Percentiles rank a stretch among this genome's conserved stretches.
Conservation (phyloP, 1,139 yeast species). For the Sugiyamaella pinicola region DNA sequence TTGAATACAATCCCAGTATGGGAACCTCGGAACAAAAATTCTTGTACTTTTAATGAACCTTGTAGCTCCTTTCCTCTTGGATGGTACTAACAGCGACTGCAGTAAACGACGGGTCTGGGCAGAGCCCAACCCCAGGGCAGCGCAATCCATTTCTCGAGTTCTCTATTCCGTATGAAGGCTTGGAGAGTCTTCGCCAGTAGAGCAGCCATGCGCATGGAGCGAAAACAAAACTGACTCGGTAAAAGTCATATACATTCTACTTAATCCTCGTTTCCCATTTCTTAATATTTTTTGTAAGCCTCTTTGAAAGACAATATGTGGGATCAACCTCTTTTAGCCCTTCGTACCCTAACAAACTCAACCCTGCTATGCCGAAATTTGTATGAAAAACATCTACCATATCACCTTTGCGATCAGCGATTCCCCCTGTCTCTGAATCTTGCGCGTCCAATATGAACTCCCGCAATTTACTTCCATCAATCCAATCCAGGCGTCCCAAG, state of each 20-base stretch:
- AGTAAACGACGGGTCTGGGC: no score
- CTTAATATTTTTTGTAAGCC: slow-evolving; percentile 39
- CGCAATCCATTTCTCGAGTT: no score
- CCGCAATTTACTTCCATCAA: slow-evolving; percentile 61
- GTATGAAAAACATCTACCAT: slow-evolving; percentile 94
- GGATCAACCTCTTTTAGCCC: slow-evolving; percentile 72
- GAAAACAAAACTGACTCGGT: no score
- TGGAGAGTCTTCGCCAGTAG: no score
- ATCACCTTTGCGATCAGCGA: slow-evolving; percentile 88
- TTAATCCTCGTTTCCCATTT: not conserved
- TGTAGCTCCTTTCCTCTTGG: not conserved
- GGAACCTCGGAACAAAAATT: slow-evolving; percentile 29
- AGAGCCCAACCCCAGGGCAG: not conserved
- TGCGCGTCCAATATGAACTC: slow-evolving; percentile 75
- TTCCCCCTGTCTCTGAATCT: slow-evolving; percentile 79
- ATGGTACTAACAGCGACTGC: no score
- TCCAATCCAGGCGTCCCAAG: slow-evolving; percentile 69
- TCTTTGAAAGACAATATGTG: slow-evolving; percentile 75
- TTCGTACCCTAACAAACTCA: slow-evolving; percentile 68
- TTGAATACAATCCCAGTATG: slow-evolving; percentile 63
- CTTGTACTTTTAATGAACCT: slow-evolving; percentile 21
- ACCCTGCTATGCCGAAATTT: slow-evolving; percentile 83
- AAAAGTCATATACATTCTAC: not conserved
- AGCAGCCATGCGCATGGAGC: no score
- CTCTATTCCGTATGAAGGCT: no score